Evolutionary conservation across 768 basidiomycete species (phyloP), one percentile per base, ranked within the genome.

Genomic region (Pholiota conissans): DNA sequence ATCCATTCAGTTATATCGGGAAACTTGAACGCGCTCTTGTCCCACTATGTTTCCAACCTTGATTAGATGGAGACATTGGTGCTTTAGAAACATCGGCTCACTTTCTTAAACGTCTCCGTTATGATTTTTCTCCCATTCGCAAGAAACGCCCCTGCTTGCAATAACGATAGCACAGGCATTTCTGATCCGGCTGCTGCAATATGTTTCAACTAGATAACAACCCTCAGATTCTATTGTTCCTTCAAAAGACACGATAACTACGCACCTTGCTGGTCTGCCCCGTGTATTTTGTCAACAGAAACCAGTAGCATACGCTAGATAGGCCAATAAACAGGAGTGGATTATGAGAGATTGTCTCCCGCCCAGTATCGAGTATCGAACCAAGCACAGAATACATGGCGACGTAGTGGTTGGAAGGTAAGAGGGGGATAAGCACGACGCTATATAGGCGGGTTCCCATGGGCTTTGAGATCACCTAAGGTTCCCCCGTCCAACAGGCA

Each of bases 51-150:
- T 1, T 4, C 47, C 20, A 20, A n/a, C 2, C 8, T 48, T 13
- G n/a, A 29, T 29, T n/a, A 40, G 39, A 26, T 3, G 18, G 20
- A 8, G 14, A 22, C 7, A 4, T 22, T 52, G 26, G 0, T 27
- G 28, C 18, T 7, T 45, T 45, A 11, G 7, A 20, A 5, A 0
- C 0, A 8, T 22, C 11, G 22, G 28, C 45, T 32, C 18, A 49
- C 18, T 30, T 32, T 63, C 67, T 20, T 59, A 50, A 58, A 65
- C 67, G 69, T 68, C 52, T 65, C 61, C 10, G 49, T 52, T 3
- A 70, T 52, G 35, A 61, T 57, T 37, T 55, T 30, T n/a, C 54
- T 35, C 29, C 62, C 54, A 58, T 42, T 20, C 26, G 66, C 14
- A 57, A 56, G 35, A 59, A 69, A 55, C 47, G 53, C 27, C n/a